Evolutionary conservation across 768 basidiomycete species (phyloP).

Genomic region (Boletus coccyginus): DNA sequence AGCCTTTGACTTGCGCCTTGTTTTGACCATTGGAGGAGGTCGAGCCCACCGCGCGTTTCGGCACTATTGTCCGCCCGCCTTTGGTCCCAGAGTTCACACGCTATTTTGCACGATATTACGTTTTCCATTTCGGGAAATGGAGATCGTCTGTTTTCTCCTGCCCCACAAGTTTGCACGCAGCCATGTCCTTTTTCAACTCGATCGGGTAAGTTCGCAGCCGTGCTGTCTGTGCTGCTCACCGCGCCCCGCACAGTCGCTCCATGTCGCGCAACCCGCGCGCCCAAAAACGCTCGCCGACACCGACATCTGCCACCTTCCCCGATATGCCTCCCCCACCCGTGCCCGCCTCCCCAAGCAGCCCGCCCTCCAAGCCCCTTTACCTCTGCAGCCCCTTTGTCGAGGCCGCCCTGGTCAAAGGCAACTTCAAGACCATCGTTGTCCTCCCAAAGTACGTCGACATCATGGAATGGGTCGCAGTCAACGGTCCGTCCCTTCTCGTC

Average conservation of each 20-base stretch:
- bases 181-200: conserved; percentile 83
- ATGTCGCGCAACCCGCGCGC: conserved; percentile 70
- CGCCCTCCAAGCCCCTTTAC: conserved; percentile 65
- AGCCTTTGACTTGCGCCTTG: conserved; percentile 62
- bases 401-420: conserved; percentile 93
- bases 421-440: conserved; percentile 97
- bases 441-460: conserved; percentile 93
- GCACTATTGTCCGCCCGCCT: not conserved
- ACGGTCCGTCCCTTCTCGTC: conserved; percentile 56
- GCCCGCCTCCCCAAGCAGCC: conserved; percentile 37
- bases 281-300: conserved; percentile 72
- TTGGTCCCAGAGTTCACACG: conserved; percentile 17
- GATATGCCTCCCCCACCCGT: conserved; percentile 43
- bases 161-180: not conserved
- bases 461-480: conserved; percentile 97
- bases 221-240: conserved; percentile 7
- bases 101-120: conserved; percentile 3
- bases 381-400: conserved; percentile 94
- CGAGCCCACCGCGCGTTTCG: conserved; percentile 33
- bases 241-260: conserved; percentile 49
- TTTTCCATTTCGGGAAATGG: conserved; percentile 1
- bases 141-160: conserved; percentile 1
- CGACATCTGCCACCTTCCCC: conserved; percentile 61
- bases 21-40: conserved; percentile 38
- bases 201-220: conserved; percentile 53